Percentiles rank a stretch among this genome's conserved stretches.
phyloP scores from a whole-genome alignment of 2,329 filamentous ascomycete species.

The Microascus cirrosus region DNA sequence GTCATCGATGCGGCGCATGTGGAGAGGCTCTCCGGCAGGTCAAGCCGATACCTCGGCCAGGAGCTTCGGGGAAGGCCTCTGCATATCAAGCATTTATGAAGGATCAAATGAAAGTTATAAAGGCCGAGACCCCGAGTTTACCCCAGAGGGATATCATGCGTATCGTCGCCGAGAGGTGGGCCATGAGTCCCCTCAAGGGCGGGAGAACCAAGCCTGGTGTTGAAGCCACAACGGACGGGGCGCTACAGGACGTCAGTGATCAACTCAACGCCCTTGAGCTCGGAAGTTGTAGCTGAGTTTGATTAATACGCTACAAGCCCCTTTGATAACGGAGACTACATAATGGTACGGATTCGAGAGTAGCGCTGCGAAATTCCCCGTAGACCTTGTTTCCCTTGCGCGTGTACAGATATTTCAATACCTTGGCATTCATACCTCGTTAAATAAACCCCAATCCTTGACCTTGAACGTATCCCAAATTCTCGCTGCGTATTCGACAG shows the following conservation, averaged over 20 bases:
- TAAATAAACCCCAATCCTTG: constrained; percentile 70
- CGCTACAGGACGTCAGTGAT: background rate
- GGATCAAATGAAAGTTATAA: constrained; percentile 53
- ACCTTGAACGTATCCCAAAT: constrained; percentile 68
- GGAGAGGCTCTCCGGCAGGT: constrained; percentile 61
- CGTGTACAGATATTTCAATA: background rate
- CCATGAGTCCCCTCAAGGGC: constrained; percentile 34
- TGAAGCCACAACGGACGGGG: background rate
- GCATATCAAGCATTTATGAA: constrained; percentile 48
- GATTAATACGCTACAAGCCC: background rate
- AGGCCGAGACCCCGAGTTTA: constrained; percentile 40
- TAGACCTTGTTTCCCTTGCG: background rate
- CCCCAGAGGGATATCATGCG: constrained; percentile 60
- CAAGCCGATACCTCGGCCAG: constrained; percentile 57
- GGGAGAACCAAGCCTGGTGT: background rate
- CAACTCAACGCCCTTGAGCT: background rate
- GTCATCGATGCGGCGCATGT: constrained; percentile 70
- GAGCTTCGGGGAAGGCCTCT: constrained; percentile 17
- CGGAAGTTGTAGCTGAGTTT: background rate
- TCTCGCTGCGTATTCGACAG: constrained; percentile 53
- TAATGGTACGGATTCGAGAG: background rate
- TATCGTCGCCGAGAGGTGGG: constrained; percentile 53
- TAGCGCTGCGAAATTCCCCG: background rate
- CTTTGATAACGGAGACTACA: background rate
- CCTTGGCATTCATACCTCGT: constrained; percentile 6